Base-by-base conservation (phyloP, 805 yeast species). In the Saccharomycopsis sp. region DNA sequence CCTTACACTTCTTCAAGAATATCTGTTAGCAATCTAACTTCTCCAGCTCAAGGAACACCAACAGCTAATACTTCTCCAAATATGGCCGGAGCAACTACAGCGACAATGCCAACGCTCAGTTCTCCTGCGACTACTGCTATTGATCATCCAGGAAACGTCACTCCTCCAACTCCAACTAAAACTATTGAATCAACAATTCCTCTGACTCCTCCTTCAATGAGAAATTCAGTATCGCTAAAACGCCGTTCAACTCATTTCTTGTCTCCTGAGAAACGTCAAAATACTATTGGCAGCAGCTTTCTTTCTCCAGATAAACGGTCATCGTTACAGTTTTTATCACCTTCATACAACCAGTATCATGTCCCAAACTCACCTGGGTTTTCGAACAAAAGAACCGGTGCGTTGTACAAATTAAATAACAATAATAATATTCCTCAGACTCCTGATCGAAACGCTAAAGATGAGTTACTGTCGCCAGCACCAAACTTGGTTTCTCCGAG, bases 1-100 rank as follows among this genome's bases (percentile, higher is more conserved):
- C 51, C 48, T 16, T 47, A 47, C 44, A 47, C 51, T 29, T 45
- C 49, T 17, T 38, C 47, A n/a, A 32, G 44, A 23, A 46, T 43
- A n/a, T 21, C 38, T 8, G 36, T 40, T 1, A 35, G 13, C 38
- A 8, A 9, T 8, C 16, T 9, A 7, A 31, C 16, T 20, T 14
- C 16, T 5, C 35, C 16, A 20, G 6, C 35, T 8, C 35, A 8
- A n/a, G 35, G 16, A 8, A 17, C 35, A 31, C 35, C 16, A 31
- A 20, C 9, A 26, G 13, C 11, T 26, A 26, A 8, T 13, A 8
- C 8, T 13, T 8, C 29, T 9, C 9, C 23, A 9, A 19, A 6
- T 7, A 7, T 27, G 16, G 35, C 14, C 8, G 7, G 21, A 16
- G 21, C 19, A 7, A 17, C 11, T 14, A 14, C 34, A 31, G n/a